These are phyloP conservation scores for Talaromyces wortmannii DNA, from an alignment of 495 filamentous ascomycete genomes.

Conservation along the genomic window DNA sequence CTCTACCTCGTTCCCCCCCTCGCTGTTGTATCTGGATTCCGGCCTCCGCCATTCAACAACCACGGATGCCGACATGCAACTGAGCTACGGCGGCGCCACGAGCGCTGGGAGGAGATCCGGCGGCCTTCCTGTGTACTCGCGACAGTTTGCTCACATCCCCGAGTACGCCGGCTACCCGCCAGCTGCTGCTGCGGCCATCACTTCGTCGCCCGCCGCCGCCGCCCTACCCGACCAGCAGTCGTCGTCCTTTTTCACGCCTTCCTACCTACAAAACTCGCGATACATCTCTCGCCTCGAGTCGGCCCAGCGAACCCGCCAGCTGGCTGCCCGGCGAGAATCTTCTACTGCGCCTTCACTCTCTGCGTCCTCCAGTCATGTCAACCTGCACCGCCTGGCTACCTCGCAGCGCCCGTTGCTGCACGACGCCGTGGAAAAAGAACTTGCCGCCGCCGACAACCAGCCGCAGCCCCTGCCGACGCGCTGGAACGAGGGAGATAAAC, in stretches of 20 bases:
- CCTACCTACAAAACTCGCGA: slow-evolving; percentile 71
- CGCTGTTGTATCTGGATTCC: too few relatives aligned
- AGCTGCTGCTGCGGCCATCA: slow-evolving; percentile 8
- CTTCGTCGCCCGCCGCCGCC: slow-evolving; percentile 16
- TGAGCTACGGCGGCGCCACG: slow-evolving; percentile 22
- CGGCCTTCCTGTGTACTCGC: slow-evolving; percentile 50
- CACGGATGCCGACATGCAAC: slow-evolving; percentile 40
- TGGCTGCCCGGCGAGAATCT: slow-evolving; percentile 45
- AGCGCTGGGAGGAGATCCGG: slow-evolving; percentile 21
- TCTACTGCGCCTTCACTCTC: slow-evolving; percentile 45
- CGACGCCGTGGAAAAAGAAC: slow-evolving; percentile 75
- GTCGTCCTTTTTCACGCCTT: slow-evolving; percentile 63
- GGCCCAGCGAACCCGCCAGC: slow-evolving; percentile 51
- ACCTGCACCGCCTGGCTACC: slow-evolving; percentile 58
- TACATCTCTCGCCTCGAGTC: slow-evolving; percentile 70
- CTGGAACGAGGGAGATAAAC: slow-evolving; percentile 79
- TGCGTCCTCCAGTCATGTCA: slow-evolving; percentile 55
- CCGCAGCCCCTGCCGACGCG: slow-evolving; percentile 66
- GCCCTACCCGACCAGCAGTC: slow-evolving; percentile 17
- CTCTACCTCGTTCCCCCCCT: background rate
- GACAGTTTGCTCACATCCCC: slow-evolving; percentile 50
- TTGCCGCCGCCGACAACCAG: slow-evolving; percentile 40
- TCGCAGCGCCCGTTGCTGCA: slow-evolving; percentile 78
- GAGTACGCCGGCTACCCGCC: slow-evolving; percentile 18
- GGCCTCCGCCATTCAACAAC: background rate